Evolutionary conservation across 805 yeast genomes (phyloP).

Genomic region (Barnettozyma vustinii): DNA sequence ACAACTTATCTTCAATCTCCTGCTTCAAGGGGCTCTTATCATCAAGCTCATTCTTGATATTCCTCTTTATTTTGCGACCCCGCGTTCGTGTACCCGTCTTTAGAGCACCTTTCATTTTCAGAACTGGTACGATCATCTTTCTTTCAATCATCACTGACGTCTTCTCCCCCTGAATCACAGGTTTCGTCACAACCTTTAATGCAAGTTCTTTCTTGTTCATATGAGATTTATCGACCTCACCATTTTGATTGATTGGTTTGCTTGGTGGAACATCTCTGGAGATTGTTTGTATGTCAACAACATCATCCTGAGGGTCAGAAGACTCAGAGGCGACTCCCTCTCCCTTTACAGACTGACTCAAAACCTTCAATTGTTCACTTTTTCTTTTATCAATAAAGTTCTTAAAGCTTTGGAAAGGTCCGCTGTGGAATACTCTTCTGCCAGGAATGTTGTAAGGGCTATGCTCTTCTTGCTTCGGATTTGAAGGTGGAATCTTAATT

Average conservation of each 20-base stretch:
- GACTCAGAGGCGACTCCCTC: not conserved
- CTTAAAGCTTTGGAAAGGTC: constrained; percentile 11
- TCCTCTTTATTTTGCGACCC: not conserved
- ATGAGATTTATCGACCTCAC: no score
- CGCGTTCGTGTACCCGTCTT: not conserved
- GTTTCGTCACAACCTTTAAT: no score
- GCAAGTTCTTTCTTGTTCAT: constrained; percentile 6
- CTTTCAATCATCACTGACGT: not conserved
- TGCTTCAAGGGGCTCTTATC: no score
- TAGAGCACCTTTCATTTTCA: constrained; percentile 5
- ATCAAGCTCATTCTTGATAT: not conserved
- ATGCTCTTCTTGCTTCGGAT: constrained; percentile 13
- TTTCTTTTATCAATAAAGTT: constrained; percentile 11
- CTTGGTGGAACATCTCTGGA: constrained; percentile 21
- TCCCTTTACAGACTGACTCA: constrained; percentile 8
- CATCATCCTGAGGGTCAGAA: constrained; percentile 3
- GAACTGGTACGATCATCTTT: not conserved
- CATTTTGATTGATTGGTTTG: constrained; percentile 9
- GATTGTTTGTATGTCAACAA: constrained; percentile 8
- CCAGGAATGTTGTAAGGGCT: constrained; percentile 17
- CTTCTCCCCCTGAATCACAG: no score
- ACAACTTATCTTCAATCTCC: no score
- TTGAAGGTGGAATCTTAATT: not conserved
- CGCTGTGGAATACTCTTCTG: constrained; percentile 3
- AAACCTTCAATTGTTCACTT: constrained; percentile 10